Evolutionary conservation across 805 yeast genomes (phyloP), one percentile per base, ranked within the genome.

Genomic region (Zygoascus biomembranicola): DNA sequence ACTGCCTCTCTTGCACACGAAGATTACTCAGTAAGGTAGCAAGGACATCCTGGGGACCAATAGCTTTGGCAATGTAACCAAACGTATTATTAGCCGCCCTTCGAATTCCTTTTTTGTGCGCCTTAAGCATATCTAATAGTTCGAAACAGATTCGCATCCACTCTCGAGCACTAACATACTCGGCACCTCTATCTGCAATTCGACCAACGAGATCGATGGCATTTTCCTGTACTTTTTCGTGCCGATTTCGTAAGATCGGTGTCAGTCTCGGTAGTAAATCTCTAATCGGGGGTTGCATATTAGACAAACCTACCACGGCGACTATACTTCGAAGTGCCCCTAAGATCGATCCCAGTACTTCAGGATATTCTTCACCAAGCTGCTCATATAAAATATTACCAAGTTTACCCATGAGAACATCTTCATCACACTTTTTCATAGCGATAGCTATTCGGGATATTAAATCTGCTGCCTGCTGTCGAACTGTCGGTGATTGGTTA

Each of bases 131-230:
- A 60, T 94, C 98, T 47, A 94, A 69, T 35, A 94, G 74, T 63
- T 90, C 97, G 68, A 87, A 89, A 63, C 97, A 87, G 26, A 92
- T 87, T 57, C 98, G 76, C 92, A 94, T 88, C 99, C 99, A 94
- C 68, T 94, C 99, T 57, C 88, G 81, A 2, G 96, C 95, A 39
- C 90, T 82, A 14, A 90, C 87, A 52, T 81, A 80, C 58, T 87
- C 95, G 1, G 96, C 83, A 9, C 87, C 90, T 45, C 80, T 76
- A 49, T 77, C 80, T 0, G 98, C 97, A 52, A 92, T 84, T 50
- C 80, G 73, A 1, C 97, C 97, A 26, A 94, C 84, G 18, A 92
- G 71, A 45, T 77, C 80, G 41, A 94, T 85, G 8, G 90, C 80
- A 56, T 83, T 79, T 58, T 87, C 92, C 66, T 90, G 97, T 1